phyloP scores from a whole-genome alignment of 139 green algal species.

The Zygnema cylindricum region DNA sequence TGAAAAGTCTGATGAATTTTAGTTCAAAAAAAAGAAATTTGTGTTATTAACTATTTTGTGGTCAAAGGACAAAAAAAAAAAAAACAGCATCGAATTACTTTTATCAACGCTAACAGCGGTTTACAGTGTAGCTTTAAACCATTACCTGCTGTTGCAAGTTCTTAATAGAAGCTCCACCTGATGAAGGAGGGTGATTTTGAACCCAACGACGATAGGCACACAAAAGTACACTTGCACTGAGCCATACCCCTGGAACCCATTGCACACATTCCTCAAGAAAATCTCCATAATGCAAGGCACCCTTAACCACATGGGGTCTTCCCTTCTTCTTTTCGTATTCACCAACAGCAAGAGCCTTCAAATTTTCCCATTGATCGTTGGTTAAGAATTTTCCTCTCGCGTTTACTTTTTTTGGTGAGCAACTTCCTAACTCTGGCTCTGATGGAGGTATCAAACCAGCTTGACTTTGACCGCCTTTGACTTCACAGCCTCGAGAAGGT shows the following conservation, averaged over 20 bases:
- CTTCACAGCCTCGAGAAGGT: too few species aligned
- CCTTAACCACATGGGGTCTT: constrained; percentile 41
- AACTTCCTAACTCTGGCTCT: neutral
- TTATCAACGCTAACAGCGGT: too few species aligned
- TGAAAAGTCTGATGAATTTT: too few species aligned
- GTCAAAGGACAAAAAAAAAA: too few species aligned
- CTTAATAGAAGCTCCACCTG: constrained; percentile 23
- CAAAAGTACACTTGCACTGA: constrained; percentile 40
- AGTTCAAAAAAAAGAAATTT: too few species aligned
- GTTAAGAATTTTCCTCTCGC: constrained; percentile 16
- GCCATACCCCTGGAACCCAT: constrained; percentile 32
- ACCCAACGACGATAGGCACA: constrained; percentile 36
- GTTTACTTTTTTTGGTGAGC: neutral
- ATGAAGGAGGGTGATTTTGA: neutral
- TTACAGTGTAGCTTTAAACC: too few species aligned
- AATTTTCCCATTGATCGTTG: constrained; percentile 24
- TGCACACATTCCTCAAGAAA: constrained; percentile 47
- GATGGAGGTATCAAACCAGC: neutral
- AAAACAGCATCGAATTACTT: too few species aligned
- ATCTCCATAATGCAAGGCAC: constrained; percentile 33
- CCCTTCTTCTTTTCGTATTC: constrained; percentile 55
- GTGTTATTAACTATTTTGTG: too few species aligned
- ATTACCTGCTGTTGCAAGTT: constrained; percentile 53
- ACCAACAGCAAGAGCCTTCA: neutral
- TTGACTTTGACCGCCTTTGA: too few species aligned